Base-by-base conservation (phyloP, 257 asterid genomes). In the Solanum bulbocastanum region DNA sequence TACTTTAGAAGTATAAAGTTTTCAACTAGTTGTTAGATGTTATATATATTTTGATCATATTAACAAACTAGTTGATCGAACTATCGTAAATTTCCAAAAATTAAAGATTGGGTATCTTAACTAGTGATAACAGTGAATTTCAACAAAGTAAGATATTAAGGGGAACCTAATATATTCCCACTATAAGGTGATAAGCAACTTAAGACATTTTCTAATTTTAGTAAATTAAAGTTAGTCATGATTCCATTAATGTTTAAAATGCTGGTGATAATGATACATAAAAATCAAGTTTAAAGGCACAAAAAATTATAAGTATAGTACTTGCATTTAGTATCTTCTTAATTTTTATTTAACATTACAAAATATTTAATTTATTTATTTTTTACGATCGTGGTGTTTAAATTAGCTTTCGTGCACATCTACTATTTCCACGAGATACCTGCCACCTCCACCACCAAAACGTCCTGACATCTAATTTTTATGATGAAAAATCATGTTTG, bases 181-280 rank as follows among this genome's bases (percentile, higher is more conserved):
- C 85, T 44, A 15, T 32, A 79, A 27, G 66, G 16, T 44, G 10
- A 79, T 44, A 27, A 78, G 84, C 36, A 78, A 78, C 37, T 78
- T 25, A 79, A 44, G 37, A 27, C 25, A 79, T 44, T 44, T 79
- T 79, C 84, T 30, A 76, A 76, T 76, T 76, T 27, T 39, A 76
- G 83, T 76, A 39, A 52, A 52, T 52, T 52, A 2, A 76, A 74
- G 58, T 11, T 39, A 39, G 12, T 12, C 15, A 65, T 39, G 33
- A 76, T 79, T 79, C 84, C 35, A 79, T 79, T 40, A 15, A 25
- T 79, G 44, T 42, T n/a, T 6, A 79, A 42, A 79, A 42, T 15
- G 65, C 13, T 79, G 15, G 14, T 79, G 65, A 79, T 79, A 79
- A 79, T 44, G 40, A 27, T 79, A 27, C 18, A 79, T 5, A 44